A percentile compares a stretch with the other conserved stretches of the same genome.
These are phyloP conservation scores for Malassezia brasiliensis DNA, from an alignment of 1,284 basidiomycete genomes.

Conservation along the genomic window DNA sequence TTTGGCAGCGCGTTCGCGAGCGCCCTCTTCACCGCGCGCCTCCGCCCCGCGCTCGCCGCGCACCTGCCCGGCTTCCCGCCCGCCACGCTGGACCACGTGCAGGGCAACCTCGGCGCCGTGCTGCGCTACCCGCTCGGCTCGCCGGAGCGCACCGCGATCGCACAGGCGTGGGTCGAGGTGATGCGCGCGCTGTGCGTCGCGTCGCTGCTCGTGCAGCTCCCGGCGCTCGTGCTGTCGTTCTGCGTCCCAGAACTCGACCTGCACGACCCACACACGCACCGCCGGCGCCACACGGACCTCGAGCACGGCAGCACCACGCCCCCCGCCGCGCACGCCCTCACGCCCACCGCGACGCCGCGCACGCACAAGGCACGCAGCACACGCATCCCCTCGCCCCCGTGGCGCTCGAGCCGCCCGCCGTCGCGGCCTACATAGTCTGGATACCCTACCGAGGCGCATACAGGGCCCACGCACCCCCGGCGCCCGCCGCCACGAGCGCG, in stretches of 20 bases:
- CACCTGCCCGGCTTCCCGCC: constrained; percentile 51
- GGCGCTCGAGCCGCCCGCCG: neutral
- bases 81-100: constrained; percentile 34
- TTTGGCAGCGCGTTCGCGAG: constrained; percentile 59
- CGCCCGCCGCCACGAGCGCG: constrained; percentile 1
- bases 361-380: too few relatives aligned
- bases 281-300: neutral
- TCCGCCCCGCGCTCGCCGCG: constrained; percentile 57
- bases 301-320: too few relatives aligned
- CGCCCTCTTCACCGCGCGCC: constrained; percentile 57
- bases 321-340: too few relatives aligned
- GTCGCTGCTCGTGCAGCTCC: constrained; percentile 34
- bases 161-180: constrained; percentile 43
- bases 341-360: too few relatives aligned
- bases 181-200: constrained; percentile 40
- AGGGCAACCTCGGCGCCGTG: constrained; percentile 41
- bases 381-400: neutral
- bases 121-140: constrained; percentile 43
- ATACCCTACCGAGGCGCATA: neutral
- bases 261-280: neutral
- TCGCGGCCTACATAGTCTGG: too few relatives aligned
- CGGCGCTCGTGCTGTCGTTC: constrained; percentile 32
- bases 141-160: constrained; percentile 37
- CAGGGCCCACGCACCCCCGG: neutral
- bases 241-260: constrained; percentile 27